Conservation (phyloP, 768 basidiomycete genomes). For the Strobilomyces dryophilus region DNA sequence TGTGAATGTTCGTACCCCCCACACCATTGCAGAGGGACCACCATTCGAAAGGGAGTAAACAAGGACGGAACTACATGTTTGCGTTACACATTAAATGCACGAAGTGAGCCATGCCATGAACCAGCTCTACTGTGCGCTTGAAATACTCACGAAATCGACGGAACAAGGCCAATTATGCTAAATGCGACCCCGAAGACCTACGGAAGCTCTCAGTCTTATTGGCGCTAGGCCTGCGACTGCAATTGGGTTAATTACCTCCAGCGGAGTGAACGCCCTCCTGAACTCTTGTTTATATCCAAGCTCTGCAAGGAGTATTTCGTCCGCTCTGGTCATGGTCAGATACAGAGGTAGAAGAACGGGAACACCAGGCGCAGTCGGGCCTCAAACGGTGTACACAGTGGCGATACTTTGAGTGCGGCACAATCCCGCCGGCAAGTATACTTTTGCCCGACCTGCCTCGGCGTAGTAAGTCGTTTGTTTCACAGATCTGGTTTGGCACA, state of each 20-base stretch:
- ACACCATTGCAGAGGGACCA: neutral
- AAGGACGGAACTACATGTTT: slow-evolving; percentile 33
- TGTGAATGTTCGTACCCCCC: neutral
- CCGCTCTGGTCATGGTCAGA: slow-evolving; percentile 13
- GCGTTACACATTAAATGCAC: too few species aligned
- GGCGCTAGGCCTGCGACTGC: neutral
- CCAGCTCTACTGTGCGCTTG: neutral
- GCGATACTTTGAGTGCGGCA: too few species aligned
- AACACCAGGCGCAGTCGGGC: too few species aligned
- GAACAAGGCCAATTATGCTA: slow-evolving; percentile 66
- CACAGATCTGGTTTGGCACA: too few species aligned
- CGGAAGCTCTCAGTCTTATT: slow-evolving; percentile 3
- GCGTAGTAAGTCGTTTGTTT: too few species aligned
- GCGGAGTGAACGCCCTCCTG: slow-evolving; percentile 33
- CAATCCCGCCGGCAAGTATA: too few species aligned
- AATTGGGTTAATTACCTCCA: slow-evolving; percentile 22
- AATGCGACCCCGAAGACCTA: slow-evolving; percentile 72
- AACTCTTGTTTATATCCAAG: slow-evolving; percentile 38
- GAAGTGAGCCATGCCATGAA: neutral
- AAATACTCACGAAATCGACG: slow-evolving; percentile 54
- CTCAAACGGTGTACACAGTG: too few species aligned
- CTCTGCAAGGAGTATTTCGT: slow-evolving; percentile 33
- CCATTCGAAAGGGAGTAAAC: neutral
- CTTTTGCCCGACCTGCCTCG: too few species aligned
- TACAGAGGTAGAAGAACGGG: neutral